phyloP scores from a whole-genome alignment of 1,139 yeast genomes.

The Trichomonascaceae sp. region DNA sequence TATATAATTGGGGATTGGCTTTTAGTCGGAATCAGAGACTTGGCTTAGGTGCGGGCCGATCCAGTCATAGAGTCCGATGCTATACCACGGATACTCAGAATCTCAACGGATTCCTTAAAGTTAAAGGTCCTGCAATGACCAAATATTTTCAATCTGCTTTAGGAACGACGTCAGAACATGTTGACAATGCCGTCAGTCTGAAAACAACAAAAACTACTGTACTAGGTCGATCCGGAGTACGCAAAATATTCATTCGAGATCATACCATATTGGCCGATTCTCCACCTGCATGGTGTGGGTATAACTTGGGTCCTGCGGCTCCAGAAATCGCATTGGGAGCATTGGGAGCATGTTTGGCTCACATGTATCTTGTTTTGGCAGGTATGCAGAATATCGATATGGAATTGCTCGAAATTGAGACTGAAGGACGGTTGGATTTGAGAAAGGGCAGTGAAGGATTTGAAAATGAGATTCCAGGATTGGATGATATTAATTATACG shows the following conservation, averaged over 20 bases:
- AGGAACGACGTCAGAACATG: constrained; percentile 11
- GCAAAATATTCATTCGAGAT: constrained; percentile 10
- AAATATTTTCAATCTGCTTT: constrained; percentile 10
- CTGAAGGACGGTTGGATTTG: constrained; percentile 10
- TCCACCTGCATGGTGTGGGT: constrained; percentile 14
- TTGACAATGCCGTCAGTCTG: constrained; percentile 8
- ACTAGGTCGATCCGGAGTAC: constrained; percentile 12
- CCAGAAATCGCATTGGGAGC: constrained; percentile 14
- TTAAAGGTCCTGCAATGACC: constrained; percentile 13
- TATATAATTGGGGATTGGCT: too few relatives aligned
- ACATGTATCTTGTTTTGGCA: constrained; percentile 14
- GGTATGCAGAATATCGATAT: constrained; percentile 10
- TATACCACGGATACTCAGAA: too few relatives aligned
- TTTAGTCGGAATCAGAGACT: too few relatives aligned
- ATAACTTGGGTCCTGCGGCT: constrained; percentile 12
- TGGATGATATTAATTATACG: constrained; percentile 11
- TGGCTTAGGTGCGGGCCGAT: too few relatives aligned
- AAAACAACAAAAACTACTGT: constrained; percentile 8
- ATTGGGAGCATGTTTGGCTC: constrained; percentile 13
- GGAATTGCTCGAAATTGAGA: constrained; percentile 10
- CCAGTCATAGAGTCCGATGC: too few relatives aligned
- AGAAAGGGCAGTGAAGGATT: constrained; percentile 13
- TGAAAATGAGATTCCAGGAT: constrained; percentile 11
- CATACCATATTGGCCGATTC: constrained; percentile 13
- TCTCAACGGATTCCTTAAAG: constrained; percentile 9